Evolutionary conservation across 2,329 filamentous ascomycete genomes (phyloP), one percentile per base, ranked within the genome.

Genomic region (Cladorrhinum sp.): DNA sequence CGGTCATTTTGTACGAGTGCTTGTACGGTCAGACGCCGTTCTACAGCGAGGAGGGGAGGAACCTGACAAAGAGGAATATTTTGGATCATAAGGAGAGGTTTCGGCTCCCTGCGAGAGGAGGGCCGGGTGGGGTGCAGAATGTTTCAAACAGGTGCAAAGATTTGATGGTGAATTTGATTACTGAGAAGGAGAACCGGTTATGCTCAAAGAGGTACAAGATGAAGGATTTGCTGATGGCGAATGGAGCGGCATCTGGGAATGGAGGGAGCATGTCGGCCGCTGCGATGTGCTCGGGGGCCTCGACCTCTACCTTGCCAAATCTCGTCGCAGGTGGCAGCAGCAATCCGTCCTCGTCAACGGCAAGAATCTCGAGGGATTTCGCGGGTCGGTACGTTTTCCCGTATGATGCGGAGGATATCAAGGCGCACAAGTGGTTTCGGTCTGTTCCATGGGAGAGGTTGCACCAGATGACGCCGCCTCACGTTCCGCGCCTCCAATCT

Each of bases 1-100:
- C 92, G 57, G 87, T 98, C 71, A 97, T 98, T 70, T 76, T 98
- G 59, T 98, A 91, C 70, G 93, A 98, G 81, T 97, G 93, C 69
- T 79, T 98, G 1, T 98, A 95, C 72, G 93, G 93, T 0, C 89
- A 88, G 63, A 97, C 93, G 0, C 93, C 93, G 0, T 98, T 98
- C 72, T 85, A 93, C 56, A 86, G 89, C 16, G 90, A 93, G 52
- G 88, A 91, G 64, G 85, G 79, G 50, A 84, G 93, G 9, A 86
- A 92, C 61, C 84, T 89, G 66, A 98, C 93, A 2, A 98, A 97
- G 73, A 78, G 86, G 63, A 93, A 91, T 65, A 96, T 98, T 64
- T 72, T 95, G 58, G 83, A 89, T 63, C 91, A 96, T 74, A 81
- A 82, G 57, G 78, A 82, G 12, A 87, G 83, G 0, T 85, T 98